Evolutionary conservation across 202 grass and related monocot species (phyloP).

Genomic region (Panicum virgatum): DNA sequence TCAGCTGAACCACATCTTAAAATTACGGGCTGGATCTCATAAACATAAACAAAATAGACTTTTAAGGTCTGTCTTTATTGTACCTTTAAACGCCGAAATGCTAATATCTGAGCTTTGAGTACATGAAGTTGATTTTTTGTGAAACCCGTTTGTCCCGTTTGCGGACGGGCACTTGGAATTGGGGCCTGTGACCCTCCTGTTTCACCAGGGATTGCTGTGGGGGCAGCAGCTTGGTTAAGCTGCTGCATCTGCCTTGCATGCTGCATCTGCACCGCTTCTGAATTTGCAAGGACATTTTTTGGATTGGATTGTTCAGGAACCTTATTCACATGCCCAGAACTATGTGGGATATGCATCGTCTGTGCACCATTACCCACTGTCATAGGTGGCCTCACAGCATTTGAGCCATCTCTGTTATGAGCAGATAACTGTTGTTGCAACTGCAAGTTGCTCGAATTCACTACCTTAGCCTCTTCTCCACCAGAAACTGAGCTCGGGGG

Average conservation of each 20-base stretch:
- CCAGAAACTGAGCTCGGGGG: constrained; percentile 41
- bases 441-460: constrained; percentile 65
- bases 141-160: constrained; percentile 55
- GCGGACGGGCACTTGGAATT: constrained; percentile 39
- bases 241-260: constrained; percentile 68
- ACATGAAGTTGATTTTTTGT: constrained; percentile 93
- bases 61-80: constrained; percentile 25
- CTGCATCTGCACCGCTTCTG: constrained; percentile 68
- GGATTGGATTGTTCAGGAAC: constrained; percentile 58
- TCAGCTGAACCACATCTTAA: constrained; percentile 26
- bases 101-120: constrained; percentile 97
- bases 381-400: constrained; percentile 58
- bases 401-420: constrained; percentile 48
- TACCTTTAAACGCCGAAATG: constrained; percentile 94
- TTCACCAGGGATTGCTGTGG: constrained; percentile 25
- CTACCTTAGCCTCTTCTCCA: constrained; percentile 50
- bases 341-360: constrained; percentile 53
- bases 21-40: neutral
- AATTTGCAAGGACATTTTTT: constrained; percentile 52
- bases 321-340: constrained; percentile 57
- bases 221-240: constrained; percentile 32
- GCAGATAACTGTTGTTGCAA: constrained; percentile 61
- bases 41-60: constrained; percentile 19
- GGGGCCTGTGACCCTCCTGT: constrained; percentile 46
- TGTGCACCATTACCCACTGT: constrained; percentile 47